Evolutionary conservation across 2,329 filamentous ascomycete genomes (phyloP), one percentile per base, ranked within the genome.

Genomic region (Reticulascus tulasneorum): DNA sequence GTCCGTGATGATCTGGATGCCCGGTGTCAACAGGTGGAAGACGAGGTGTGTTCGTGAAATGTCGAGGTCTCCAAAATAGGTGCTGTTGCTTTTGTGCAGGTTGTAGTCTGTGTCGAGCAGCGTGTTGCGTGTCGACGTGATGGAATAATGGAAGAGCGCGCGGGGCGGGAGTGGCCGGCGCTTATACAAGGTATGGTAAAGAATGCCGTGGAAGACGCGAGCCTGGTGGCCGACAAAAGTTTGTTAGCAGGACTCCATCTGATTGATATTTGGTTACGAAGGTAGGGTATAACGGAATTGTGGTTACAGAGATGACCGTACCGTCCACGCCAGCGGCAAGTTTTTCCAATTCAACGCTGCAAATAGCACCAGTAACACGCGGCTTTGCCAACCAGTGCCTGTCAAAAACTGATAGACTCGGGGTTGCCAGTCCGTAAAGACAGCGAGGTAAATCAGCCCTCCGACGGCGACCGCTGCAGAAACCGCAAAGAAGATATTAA

Each of bases 301-400:
- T n/a, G n/a, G n/a, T n/a, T n/a, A n/a, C n/a, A n/a, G 17, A 11
- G 5, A 7, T 26, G 18, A n/a, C 61, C 79, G 37, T 72, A 86
- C 81, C 47, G 86, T 87, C 86, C 86, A 91, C 9, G 77, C 75
- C 26, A 86, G 71, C 0, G 86, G 86, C 42, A 89, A 52, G 42
- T 74, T 84, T 70, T 91, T 91, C 63, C 82, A 69, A 58, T 90
- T 91, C 27, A 76, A 49, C 7, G 82, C 29, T 10, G 77, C 66
- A 37, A 84, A 75, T 10, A 75, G 33, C 11, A 82, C 49, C 40
- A 77, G 56, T 38, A 75, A 34, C 37, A 79, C 64, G 6, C 75
- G 69, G 45, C 67, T 73, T 6, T 63, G 68, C 34, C 71, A 63
- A 3, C 74, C 75, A 0, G 75, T 73, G 0, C 74, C 75, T 0